These are phyloP conservation scores for Penicillium nordicum DNA, from an alignment of 2,329 filamentous ascomycete genomes.

Conservation along the genomic window DNA sequence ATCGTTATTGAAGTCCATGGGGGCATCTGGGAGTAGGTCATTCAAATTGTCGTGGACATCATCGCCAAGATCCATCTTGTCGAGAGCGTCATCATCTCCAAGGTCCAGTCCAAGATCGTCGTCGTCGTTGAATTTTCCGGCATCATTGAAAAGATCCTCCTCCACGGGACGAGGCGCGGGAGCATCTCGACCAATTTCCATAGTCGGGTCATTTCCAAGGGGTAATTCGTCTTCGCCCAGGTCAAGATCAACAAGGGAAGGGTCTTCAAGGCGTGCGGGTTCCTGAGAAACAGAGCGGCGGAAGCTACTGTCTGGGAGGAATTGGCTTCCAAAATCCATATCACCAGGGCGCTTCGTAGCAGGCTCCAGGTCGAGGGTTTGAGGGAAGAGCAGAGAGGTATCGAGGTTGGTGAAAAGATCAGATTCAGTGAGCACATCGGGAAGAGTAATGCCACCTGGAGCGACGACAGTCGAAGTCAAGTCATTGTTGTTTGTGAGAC, in stretches of 20 bases:
- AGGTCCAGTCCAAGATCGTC: constrained; percentile 50
- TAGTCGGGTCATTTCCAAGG: constrained; percentile 62
- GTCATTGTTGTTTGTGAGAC: constrained; percentile 91
- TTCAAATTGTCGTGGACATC: constrained; percentile 56
- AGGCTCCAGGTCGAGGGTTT: constrained; percentile 54
- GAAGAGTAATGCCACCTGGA: constrained; percentile 80
- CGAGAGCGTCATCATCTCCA: constrained; percentile 45
- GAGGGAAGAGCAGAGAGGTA: constrained; percentile 76
- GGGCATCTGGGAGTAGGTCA: constrained; percentile 55
- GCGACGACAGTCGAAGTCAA: constrained; percentile 78
- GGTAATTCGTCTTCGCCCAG: constrained; percentile 64
- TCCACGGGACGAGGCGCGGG: constrained; percentile 62
- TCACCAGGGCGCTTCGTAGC: constrained; percentile 35
- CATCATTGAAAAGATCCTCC: constrained; percentile 53
- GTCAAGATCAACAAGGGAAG: constrained; percentile 71
- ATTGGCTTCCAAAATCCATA: constrained; percentile 68
- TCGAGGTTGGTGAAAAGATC: constrained; percentile 84
- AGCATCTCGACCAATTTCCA: constrained; percentile 89
- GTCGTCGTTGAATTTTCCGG: constrained; percentile 61
- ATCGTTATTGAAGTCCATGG: constrained; percentile 48
- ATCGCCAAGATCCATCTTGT: constrained; percentile 35
- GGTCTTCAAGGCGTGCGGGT: constrained; percentile 58
- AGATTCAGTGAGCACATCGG: constrained; percentile 88
- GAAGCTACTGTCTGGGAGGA: constrained; percentile 64
- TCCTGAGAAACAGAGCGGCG: constrained; percentile 49